Percentiles rank a stretch among this genome's conserved stretches.
These are phyloP conservation scores for Aspergillus phoenicis DNA, from an alignment of 2,329 filamentous ascomycete genomes.

Conservation along the genomic window DNA sequence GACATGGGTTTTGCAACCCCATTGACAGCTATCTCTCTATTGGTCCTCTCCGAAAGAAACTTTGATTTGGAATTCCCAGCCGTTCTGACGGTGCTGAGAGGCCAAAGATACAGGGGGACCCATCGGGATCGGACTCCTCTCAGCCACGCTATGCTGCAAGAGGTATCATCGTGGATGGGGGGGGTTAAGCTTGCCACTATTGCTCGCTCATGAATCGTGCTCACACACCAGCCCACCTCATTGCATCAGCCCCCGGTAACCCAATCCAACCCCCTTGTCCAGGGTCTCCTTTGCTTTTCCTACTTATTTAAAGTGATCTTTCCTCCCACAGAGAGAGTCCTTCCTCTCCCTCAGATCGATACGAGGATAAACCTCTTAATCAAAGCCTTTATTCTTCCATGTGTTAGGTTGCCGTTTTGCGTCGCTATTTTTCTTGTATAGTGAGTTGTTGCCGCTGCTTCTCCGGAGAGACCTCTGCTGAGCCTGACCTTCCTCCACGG, in stretches of 20 bases:
- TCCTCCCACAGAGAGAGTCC: neutral
- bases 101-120: neutral
- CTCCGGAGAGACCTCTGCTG: constrained; percentile 10
- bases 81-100: constrained; percentile 6
- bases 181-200: neutral
- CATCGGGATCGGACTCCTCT: constrained; percentile 2
- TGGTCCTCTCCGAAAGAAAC: neutral
- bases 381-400: constrained; percentile 4
- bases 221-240: neutral
- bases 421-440: constrained; percentile 10
- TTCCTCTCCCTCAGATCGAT: neutral
- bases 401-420: constrained; percentile 15
- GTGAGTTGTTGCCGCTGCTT: constrained; percentile 12
- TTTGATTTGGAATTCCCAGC: constrained; percentile 13
- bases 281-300: neutral
- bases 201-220: neutral
- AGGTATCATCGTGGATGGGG: neutral
- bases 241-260: constrained; percentile 4
- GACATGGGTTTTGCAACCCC: neutral
- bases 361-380: constrained; percentile 1
- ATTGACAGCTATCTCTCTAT: neutral
- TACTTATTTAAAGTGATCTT: constrained; percentile 9
- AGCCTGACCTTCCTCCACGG: constrained; percentile 10
- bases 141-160: constrained; percentile 10
- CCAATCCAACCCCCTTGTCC: neutral